These are phyloP conservation scores for Adansonia rubrostipa DNA, from an alignment of 441 rosid genomes.

Conservation along the genomic window DNA sequence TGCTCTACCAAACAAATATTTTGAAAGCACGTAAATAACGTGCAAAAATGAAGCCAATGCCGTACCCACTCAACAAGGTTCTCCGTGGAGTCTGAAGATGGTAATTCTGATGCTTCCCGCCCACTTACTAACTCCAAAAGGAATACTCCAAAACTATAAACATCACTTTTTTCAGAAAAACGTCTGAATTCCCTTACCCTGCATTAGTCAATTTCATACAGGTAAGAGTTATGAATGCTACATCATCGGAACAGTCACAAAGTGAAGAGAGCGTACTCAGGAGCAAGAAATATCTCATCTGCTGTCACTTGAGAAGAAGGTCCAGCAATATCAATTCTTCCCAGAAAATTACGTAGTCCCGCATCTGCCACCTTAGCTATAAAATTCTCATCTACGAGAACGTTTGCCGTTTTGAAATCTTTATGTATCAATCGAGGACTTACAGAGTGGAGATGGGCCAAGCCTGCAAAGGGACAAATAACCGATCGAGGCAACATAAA, in stretches of 20 bases:
- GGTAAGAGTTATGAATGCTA: slow-evolving; percentile 15
- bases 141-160: slow-evolving; percentile 70
- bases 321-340: slow-evolving; percentile 71
- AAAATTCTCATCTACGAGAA: slow-evolving; percentile 74
- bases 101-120: slow-evolving; percentile 61
- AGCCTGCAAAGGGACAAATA: slow-evolving; percentile 46
- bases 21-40: neutral
- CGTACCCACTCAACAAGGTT: slow-evolving; percentile 86
- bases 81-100: slow-evolving; percentile 56
- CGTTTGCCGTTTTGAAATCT: slow-evolving; percentile 74
- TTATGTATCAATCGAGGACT: slow-evolving; percentile 63
- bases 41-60: neutral
- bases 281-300: slow-evolving; percentile 86
- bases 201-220: slow-evolving; percentile 25
- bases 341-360: slow-evolving; percentile 73
- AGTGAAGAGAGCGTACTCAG: slow-evolving; percentile 56
- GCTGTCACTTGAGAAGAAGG: slow-evolving; percentile 71
- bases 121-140: slow-evolving; percentile 71
- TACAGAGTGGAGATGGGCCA: slow-evolving; percentile 71
- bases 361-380: slow-evolving; percentile 79
- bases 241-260: neutral
- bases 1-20: neutral
- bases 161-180: slow-evolving; percentile 76
- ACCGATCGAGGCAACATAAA: slow-evolving; percentile 29
- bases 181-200: slow-evolving; percentile 70